These are phyloP conservation scores for Peziza echinospora DNA, from an alignment of 495 filamentous ascomycete species.

Conservation along the genomic window DNA sequence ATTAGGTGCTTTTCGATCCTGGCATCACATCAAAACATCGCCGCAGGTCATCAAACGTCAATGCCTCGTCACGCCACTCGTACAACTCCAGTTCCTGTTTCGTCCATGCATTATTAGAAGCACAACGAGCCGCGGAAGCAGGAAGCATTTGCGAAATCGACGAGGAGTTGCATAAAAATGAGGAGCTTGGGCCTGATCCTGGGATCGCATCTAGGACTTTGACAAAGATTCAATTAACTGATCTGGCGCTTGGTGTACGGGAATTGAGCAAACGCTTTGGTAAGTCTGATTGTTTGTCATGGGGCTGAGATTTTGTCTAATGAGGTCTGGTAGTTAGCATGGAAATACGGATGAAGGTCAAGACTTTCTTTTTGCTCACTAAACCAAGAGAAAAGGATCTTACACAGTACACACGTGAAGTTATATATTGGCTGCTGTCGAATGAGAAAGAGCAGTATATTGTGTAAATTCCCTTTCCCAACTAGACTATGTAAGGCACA, in stretches of 20 bases:
- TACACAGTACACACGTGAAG: constrained; percentile 62
- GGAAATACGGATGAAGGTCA: constrained; percentile 57
- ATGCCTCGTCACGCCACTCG: background rate
- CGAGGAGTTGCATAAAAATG: background rate
- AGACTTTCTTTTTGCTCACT: constrained; percentile 87
- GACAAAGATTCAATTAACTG: constrained; percentile 78
- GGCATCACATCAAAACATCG: constrained; percentile 11
- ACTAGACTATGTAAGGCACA: constrained; percentile 20
- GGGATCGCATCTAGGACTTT: constrained; percentile 22
- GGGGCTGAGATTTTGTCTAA: background rate
- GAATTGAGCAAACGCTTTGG: constrained; percentile 72
- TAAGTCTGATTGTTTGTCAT: constrained; percentile 10
- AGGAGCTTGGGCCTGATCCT: constrained; percentile 4
- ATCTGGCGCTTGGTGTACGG: constrained; percentile 89
- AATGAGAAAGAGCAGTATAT: constrained; percentile 26
- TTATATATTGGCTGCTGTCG: constrained; percentile 65
- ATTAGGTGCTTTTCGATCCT: constrained; percentile 16
- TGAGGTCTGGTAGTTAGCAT: constrained; percentile 4
- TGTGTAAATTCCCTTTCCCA: constrained; percentile 3
- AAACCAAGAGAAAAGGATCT: constrained; percentile 84
- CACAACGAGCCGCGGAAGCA: background rate
- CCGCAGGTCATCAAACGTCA: constrained; percentile 10
- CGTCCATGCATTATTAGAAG: constrained; percentile 3
- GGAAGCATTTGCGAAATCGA: background rate
- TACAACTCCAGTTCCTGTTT: constrained; percentile 10